Evolutionary conservation across 352 stramenopile genomes (phyloP).

Genomic region (Phytophthora podocarpi): DNA sequence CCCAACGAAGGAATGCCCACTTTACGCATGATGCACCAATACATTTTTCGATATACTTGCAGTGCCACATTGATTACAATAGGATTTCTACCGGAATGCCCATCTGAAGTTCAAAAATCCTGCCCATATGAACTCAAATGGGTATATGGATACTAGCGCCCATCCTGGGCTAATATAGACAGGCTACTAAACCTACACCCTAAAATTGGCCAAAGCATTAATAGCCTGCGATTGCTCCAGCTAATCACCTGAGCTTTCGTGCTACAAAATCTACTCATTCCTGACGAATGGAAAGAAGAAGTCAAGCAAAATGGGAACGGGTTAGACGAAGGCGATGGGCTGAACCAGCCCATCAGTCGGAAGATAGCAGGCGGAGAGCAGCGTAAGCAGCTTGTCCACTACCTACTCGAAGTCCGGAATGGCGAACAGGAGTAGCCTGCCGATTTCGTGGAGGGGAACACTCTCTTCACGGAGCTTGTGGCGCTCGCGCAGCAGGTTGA

Average conservation of each 20-base stretch:
- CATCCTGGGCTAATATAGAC: too few species aligned
- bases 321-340: conserved; percentile 9
- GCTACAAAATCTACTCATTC: conserved; percentile 23
- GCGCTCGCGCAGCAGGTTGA: conserved; percentile 1
- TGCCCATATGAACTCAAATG: too few species aligned
- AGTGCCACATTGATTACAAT: too few species aligned
- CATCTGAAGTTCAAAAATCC: too few species aligned
- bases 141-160: too few species aligned
- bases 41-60: too few species aligned
- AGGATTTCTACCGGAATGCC: too few species aligned
- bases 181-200: too few species aligned
- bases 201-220: too few species aligned
- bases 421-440: background rate
- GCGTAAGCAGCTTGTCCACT: conserved; percentile 15
- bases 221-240: conserved; percentile 7
- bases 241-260: conserved; percentile 10
- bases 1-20: too few species aligned
- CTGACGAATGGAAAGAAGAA: conserved; percentile 12
- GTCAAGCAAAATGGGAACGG: background rate
- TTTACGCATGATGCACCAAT: too few species aligned
- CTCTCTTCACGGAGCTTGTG: conserved; percentile 12
- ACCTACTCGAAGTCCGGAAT: conserved; percentile 11
- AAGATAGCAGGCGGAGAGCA: background rate
- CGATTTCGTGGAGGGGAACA: background rate
- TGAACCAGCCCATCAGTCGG: conserved; percentile 1